A percentile compares a stretch with the other conserved stretches of the same genome.
These are phyloP conservation scores for Pyrenula aspistea DNA, from an alignment of 495 filamentous ascomycete species.

Conservation along the genomic window DNA sequence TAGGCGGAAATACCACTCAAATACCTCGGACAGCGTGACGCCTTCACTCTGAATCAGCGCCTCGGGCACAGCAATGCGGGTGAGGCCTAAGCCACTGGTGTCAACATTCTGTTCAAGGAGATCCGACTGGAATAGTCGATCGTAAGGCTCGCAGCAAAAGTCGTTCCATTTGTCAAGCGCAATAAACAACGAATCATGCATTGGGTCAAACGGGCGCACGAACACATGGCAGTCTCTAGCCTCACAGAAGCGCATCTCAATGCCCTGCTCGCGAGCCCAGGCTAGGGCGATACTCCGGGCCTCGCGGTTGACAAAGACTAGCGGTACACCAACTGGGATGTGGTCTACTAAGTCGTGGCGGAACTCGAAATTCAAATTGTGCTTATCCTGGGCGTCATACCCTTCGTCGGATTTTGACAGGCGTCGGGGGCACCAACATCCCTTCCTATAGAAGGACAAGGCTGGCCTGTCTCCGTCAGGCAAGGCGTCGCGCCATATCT, in stretches of 20 bases:
- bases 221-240: neutral
- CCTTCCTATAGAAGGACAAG: too few species aligned
- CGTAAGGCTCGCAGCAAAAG: neutral
- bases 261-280: neutral
- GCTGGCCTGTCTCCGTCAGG: too few species aligned
- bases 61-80: too few species aligned
- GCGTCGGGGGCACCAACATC: constrained; percentile 3
- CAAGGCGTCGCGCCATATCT: too few species aligned
- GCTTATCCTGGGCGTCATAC: neutral
- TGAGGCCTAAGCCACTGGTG: too few species aligned
- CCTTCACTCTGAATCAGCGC: too few species aligned
- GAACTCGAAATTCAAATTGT: constrained; percentile 1
- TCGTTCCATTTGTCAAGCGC: neutral
- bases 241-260: constrained; percentile 1
- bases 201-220: constrained; percentile 1
- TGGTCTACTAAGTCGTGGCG: constrained; percentile 1
- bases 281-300: constrained; percentile 1
- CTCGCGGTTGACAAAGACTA: constrained; percentile 3
- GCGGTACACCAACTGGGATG: constrained; percentile 1
- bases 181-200: constrained; percentile 1
- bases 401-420: constrained; percentile 1
- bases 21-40: too few species aligned
- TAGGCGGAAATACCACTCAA: too few species aligned
- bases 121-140: constrained; percentile 1
- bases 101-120: too few species aligned